phyloP scores from a whole-genome alignment of 306 rosid genomes.

The Ormosia semicastrata region DNA sequence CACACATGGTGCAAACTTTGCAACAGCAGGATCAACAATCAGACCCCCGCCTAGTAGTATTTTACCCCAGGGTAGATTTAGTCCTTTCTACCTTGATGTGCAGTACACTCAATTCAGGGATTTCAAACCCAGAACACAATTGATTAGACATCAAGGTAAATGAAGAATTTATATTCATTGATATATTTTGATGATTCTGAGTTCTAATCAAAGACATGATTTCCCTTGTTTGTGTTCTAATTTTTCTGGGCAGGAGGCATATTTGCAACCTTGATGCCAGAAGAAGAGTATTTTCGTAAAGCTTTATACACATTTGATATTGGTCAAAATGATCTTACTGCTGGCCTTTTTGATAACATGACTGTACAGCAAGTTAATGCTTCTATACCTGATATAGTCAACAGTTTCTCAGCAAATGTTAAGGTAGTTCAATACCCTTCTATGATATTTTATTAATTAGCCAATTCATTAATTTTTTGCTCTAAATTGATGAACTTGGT shows the following conservation, averaged over 20 bases:
- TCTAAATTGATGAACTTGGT: not conserved
- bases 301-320: constrained; percentile 59
- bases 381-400: constrained; percentile 40
- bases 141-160: constrained; percentile 22
- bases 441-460: not conserved
- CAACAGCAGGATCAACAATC: constrained; percentile 36
- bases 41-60: not conserved
- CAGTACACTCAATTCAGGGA: constrained; percentile 33
- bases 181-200: not conserved
- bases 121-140: constrained; percentile 19
- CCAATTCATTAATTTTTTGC: not conserved
- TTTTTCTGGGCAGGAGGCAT: not conserved
- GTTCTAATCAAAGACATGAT: not conserved
- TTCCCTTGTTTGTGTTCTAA: not conserved
- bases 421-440: constrained; percentile 21
- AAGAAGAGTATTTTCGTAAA: constrained; percentile 21
- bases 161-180: not conserved
- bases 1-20: constrained; percentile 44
- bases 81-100: constrained; percentile 43
- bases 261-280: constrained; percentile 29
- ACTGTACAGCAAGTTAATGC: constrained; percentile 35
- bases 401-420: constrained; percentile 31
- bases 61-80: not conserved
- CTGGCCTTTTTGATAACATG: not conserved
- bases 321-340: constrained; percentile 46